Base-by-base conservation (phyloP, 2,329 filamentous ascomycete genomes). In the Talaromyces atroroseus region DNA sequence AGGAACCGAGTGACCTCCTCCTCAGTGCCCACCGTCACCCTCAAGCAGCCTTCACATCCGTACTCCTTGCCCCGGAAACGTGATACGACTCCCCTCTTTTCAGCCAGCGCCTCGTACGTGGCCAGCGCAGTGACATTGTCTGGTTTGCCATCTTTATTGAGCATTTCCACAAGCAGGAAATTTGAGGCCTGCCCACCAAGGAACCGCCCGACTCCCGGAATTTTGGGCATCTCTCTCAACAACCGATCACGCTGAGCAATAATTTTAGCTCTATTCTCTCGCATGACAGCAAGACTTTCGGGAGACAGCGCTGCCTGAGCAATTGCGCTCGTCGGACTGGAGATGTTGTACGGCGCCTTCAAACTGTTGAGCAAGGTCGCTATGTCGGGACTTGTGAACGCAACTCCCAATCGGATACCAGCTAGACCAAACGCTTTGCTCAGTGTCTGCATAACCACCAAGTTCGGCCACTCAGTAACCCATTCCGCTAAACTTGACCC, bases 361-460 rank as follows among this genome's bases (percentile, higher is more conserved):
- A 99, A 80, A 69, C 82, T 91, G 76, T 99, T 99, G 55, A 99
- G 80, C 12, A 99, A 78, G 16, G 76, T 74, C 2, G 92, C 91
- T 60, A 99, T 86, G 5, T 84, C 80, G 0, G 85, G 80, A 10
- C 85, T 82, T 5, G 89, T 82, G 69, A 96, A 99, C 0, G 90
- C 90, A 7, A 86, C 89, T 48, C 94, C 94, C 1, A 99, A 80
- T 16, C 94, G 82, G 68, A 99, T 96, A 51, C 92, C 94, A 3
- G 94, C 94, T 67, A 99, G 82, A 26, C 94, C 94, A 68, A 99
- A 99, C 0, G 91, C 94, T 73, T 99, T 99, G 66, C 89, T 95
- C n/a, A 97, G 81, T 1, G 94, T 99, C 78, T 99, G 94, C 89
- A 97, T 90, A 57, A 99, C 92, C 18, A 96, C 91, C 24, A 99